Evolutionary conservation across 176 grass and related monocot species (phyloP).

Genomic region (Cenchrus purpureus): DNA sequence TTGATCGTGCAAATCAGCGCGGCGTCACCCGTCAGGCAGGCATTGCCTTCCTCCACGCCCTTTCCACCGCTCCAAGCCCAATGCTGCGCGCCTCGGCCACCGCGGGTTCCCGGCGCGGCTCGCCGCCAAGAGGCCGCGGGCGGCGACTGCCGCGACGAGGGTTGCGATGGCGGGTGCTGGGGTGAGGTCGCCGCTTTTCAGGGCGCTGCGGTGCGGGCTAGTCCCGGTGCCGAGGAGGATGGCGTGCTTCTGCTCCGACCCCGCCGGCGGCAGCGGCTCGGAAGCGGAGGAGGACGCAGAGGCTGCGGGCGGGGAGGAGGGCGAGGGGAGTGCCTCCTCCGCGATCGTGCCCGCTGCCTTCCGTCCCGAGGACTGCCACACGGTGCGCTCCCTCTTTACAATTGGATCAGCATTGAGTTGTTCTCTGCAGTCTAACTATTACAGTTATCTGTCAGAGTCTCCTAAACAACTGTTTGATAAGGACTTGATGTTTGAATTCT

Average conservation of each 20-base stretch:
- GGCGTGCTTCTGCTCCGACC: constrained; percentile 50
- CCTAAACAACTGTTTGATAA: not conserved
- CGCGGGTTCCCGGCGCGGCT: constrained; percentile 34
- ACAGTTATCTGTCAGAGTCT: not conserved
- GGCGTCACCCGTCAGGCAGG: not conserved
- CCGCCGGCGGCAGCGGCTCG: constrained; percentile 21
- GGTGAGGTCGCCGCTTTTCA: constrained; percentile 43
- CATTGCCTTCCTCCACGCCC: not conserved
- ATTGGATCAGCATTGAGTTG: not conserved
- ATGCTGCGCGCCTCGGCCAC: constrained; percentile 51
- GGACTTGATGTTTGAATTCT: not conserved
- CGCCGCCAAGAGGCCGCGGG: constrained; percentile 14
- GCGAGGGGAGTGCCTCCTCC: constrained; percentile 37
- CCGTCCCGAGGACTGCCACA: constrained; percentile 69
- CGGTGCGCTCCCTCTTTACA: constrained; percentile 37
- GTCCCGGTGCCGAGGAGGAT: constrained; percentile 27
- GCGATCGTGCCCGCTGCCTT: constrained; percentile 47
- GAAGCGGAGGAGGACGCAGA: constrained; percentile 26
- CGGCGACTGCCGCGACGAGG: constrained; percentile 9
- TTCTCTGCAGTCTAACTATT: constrained; percentile 6
- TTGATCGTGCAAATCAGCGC: not conserved
- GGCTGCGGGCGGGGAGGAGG: constrained; percentile 16
- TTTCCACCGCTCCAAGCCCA: not conserved
- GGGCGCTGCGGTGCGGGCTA: constrained; percentile 30
- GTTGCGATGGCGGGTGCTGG: constrained; percentile 23